Conservation (phyloP, 306 rosid genomes). For the Vigna hirtella region DNA sequence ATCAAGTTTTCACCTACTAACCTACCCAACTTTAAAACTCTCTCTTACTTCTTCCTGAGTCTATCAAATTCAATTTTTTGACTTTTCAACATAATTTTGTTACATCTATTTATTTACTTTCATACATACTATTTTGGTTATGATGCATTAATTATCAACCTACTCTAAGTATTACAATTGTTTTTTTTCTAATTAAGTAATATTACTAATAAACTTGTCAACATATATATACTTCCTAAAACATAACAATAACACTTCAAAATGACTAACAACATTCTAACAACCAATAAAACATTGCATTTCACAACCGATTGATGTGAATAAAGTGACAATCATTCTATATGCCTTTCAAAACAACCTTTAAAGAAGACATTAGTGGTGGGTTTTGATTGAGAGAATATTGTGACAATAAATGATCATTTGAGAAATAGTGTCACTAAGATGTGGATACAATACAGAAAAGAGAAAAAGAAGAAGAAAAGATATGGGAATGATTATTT, state of each 20-base stretch:
- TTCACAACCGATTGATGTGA: neutral
- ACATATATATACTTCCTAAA: too few relatives aligned
- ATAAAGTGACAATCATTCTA: neutral
- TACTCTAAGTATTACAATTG: too few relatives aligned
- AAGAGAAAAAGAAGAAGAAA: too few relatives aligned
- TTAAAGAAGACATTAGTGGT: neutral
- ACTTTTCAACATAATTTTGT: neutral
- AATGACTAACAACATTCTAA: too few relatives aligned
- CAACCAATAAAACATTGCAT: too few relatives aligned
- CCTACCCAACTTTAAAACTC: slow-evolving; percentile 32
- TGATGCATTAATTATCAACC: neutral
- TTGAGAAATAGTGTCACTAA: too few relatives aligned
- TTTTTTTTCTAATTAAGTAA: too few relatives aligned
- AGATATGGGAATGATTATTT: too few relatives aligned
- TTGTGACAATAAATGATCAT: neutral
- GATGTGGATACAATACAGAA: too few relatives aligned
- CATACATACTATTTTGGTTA: too few relatives aligned
- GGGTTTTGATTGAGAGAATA: neutral
- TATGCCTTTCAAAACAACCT: neutral
- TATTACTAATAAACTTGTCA: too few relatives aligned
- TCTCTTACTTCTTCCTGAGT: neutral
- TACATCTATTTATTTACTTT: neutral
- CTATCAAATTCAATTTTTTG: slow-evolving; percentile 39
- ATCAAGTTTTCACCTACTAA: slow-evolving; percentile 58
- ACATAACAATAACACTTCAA: too few relatives aligned